Percentiles rank a stretch among this genome's conserved stretches.
These are phyloP conservation scores for Bassia scoparia DNA, from an alignment of 148 eudicot genomes.

Conservation along the genomic window DNA sequence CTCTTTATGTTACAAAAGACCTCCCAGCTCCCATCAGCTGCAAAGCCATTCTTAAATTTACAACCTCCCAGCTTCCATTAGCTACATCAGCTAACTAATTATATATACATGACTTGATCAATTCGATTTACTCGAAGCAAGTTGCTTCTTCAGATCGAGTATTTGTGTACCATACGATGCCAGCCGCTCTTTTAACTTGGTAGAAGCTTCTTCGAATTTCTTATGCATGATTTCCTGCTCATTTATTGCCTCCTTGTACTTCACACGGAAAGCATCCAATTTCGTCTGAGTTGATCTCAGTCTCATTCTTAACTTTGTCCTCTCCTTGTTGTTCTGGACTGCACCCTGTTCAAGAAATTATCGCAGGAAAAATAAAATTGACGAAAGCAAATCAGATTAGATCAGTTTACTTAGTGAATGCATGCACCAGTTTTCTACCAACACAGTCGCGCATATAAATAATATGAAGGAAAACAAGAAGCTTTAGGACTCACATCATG, in stretches of 20 bases:
- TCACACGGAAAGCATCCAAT: conserved; percentile 48
- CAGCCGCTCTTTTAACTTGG: conserved; percentile 54
- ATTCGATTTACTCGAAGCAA: conserved; percentile 27
- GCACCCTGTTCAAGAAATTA: conserved; percentile 36
- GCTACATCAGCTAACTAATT: background rate
- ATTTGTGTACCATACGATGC: conserved; percentile 45
- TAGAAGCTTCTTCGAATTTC: conserved; percentile 56
- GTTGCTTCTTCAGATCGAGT: conserved; percentile 61
- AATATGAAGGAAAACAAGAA: no score
- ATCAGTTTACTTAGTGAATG: background rate
- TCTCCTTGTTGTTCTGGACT: conserved; percentile 39
- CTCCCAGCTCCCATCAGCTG: no score
- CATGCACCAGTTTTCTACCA: background rate
- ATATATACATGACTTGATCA: background rate
- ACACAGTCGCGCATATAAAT: background rate
- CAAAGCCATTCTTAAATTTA: no score
- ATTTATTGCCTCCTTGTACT: conserved; percentile 50
- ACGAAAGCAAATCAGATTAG: background rate
- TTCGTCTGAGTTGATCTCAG: conserved; percentile 59
- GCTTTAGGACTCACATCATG: conserved; percentile 59
- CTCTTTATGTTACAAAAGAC: no score
- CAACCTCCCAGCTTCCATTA: no score
- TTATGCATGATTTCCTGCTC: conserved; percentile 58
- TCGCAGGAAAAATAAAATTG: background rate
- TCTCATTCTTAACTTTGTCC: conserved; percentile 69